Evolutionary conservation across 2,329 filamentous ascomycete species (phyloP).

Genomic region (Colletotrichum gloeosporioides): DNA sequence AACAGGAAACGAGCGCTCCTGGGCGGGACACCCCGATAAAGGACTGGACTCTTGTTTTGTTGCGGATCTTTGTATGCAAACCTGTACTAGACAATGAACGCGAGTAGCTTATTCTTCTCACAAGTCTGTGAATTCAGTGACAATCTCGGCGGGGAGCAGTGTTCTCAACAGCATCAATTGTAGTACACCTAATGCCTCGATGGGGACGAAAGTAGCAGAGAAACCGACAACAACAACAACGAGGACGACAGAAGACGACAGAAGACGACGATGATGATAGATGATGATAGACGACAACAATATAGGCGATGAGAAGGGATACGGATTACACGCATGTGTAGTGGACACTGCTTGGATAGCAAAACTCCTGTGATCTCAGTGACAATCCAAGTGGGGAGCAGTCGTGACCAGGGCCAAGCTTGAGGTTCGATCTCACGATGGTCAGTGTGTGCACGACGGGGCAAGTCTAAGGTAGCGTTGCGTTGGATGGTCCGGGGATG

Average conservation of each 20-base stretch:
- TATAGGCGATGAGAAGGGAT: no score
- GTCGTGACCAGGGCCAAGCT: background rate
- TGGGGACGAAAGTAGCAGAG: no score
- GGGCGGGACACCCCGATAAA: constrained; percentile 2
- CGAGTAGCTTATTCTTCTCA: background rate
- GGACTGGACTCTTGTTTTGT: background rate
- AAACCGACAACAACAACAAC: no score
- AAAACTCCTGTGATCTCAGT: no score
- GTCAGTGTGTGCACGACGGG: constrained; percentile 8
- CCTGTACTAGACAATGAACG: constrained; percentile 22
- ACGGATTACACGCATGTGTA: no score
- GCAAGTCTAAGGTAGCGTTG: background rate
- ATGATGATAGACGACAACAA: no score
- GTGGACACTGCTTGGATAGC: no score
- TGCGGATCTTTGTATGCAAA: constrained; percentile 13
- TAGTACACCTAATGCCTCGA: no score
- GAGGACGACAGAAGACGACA: no score
- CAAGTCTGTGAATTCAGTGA: background rate
- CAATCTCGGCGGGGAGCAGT: background rate
- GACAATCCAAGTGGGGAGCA: background rate
- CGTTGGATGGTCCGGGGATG: background rate
- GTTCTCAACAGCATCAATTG: no score
- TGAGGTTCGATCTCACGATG: constrained; percentile 11
- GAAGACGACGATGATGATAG: no score
- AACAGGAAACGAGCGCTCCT: constrained; percentile 9